phyloP scores from a whole-genome alignment of 2,329 filamentous ascomycete species.

The Lachnellula subtilissima region DNA sequence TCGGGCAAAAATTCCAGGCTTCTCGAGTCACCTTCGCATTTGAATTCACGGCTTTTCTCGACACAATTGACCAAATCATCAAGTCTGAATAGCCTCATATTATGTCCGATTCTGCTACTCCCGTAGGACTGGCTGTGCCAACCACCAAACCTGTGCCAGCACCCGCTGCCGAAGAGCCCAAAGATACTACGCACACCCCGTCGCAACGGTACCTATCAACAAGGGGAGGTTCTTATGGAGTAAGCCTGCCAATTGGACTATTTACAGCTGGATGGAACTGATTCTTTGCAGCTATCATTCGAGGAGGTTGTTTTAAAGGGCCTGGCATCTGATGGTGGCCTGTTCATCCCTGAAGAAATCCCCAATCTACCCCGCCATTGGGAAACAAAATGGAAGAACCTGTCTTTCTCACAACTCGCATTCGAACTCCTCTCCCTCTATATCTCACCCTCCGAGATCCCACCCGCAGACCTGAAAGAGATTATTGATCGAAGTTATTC shows the following conservation, averaged over 20 bases:
- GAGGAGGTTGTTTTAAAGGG: slow-evolving; percentile 89
- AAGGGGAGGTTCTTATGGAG: slow-evolving; percentile 57
- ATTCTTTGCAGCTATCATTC: slow-evolving; percentile 66
- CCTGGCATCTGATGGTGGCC: slow-evolving; percentile 77
- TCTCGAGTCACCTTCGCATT: not conserved
- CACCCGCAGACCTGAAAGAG: slow-evolving; percentile 68
- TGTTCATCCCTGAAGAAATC: slow-evolving; percentile 83
- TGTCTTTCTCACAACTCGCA: slow-evolving; percentile 76
- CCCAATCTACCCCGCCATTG: slow-evolving; percentile 60
- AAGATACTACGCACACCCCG: slow-evolving; percentile 35
- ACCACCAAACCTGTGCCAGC: slow-evolving; percentile 14
- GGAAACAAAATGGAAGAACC: slow-evolving; percentile 68
- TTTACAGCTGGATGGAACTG: slow-evolving; percentile 13
- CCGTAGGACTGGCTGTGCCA: slow-evolving; percentile 22
- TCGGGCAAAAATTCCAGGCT: not conserved
- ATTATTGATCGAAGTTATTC: slow-evolving; percentile 84
- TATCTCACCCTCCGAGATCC: slow-evolving; percentile 80
- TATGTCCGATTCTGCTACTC: slow-evolving; percentile 18
- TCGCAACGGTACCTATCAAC: slow-evolving; percentile 61
- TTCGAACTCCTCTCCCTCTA: slow-evolving; percentile 83
- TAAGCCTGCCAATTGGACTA: slow-evolving; percentile 33
- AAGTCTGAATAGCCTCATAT: not conserved
- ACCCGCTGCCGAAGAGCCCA: slow-evolving; percentile 10
- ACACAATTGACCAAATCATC: not conserved
- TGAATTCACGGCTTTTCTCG: not conserved